Base-by-base conservation (phyloP, 805 yeast genomes). In the Kodamaea restingae region DNA sequence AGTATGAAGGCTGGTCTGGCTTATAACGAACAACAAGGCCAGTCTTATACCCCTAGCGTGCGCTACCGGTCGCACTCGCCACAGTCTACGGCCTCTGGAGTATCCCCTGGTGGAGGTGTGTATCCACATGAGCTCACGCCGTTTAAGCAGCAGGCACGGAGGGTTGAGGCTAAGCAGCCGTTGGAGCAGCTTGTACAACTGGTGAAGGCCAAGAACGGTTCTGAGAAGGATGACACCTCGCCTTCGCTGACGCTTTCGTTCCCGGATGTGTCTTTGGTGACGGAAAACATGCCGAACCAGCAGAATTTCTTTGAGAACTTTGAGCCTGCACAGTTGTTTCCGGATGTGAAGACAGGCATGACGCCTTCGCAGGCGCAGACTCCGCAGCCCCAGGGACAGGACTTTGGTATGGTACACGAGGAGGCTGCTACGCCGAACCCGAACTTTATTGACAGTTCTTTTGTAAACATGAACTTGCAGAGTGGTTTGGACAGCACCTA, bases 251-350 rank as follows among this genome's bases (percentile, higher is more conserved):
- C 57, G 9, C 55, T 56, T 26, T 63, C 71, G 8, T 67, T 81
- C 43, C 73, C 75, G 21, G 76, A 71, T 26, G 78, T 80, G 59
- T 66, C 80, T 12, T 68, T 79, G 35, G 73, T 78, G 38, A 75
- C 82, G 7, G 71, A 71, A 41, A 71, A 65, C 42, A 61, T 76
- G 41, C 68, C 83, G 15, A 65, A 73, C 24, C 65, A 67, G 31
- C 61, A 53, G 40, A 63, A 63, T 18, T 71, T 72, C 49, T 61
- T 67, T 39, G 77, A 72, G 38, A 72, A 73, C 45, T 76, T 76
- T 56, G 77, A 76, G 52, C 81, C 81, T 12, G 67, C 78, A 11
- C 80, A 75, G 45, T 64, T 76, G 45, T 76, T 76, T 47, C 81
- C 81, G 4, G 61, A 54, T 17, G 53, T 49, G 51, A 67, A 48